Evolutionary conservation across 108 stramenopile species (phyloP), one percentile per base, ranked within the genome.

Genomic region (Cyclotella choctawhatcheeana): DNA sequence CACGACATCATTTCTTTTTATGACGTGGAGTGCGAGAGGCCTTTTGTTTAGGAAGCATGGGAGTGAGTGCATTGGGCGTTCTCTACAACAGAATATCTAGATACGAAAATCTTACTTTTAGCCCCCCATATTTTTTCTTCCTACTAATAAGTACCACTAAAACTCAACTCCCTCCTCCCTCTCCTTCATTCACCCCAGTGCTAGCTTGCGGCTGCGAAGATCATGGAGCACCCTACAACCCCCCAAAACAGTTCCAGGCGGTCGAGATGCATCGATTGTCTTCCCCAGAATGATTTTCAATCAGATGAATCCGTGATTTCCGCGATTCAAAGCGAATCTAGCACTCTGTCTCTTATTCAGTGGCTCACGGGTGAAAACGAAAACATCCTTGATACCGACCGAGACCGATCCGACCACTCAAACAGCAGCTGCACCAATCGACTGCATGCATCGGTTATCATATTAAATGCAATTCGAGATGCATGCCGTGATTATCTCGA

Each of bases 391-490:
- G 40, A 2, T 37, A 12, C 34, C 14, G 50, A 37, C 26, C 33
- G 17, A 7, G 24, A 30, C 30, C 32, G 27, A n/a, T n/a, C n/a
- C n/a, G n/a, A n/a, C 40, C 16, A 21, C 30, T 24, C 18, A 21
- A 50, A 44, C 34, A 45, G 22, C n/a, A 26, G 18, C 16, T 63
- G 71, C 54, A 37, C 62, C 44, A 65, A 66, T 53, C 54, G 75
- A 55, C 67, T 63, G 30, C 37, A 35, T 25, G 68, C 86, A 7
- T 89, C 93, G 2, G 84, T 91, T 70, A 58, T 75, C 0, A 84
- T 91, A 45, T 71, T 91, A 20, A 91, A 89, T 67, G 89, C 83
- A 8, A 85, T 94, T 58, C 86, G 90, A 31, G 89, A 89, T 79
- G 93, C 89, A 5, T 91, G 89, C 68, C 85, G 84, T 37, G 71